Percentiles rank a stretch among this genome's conserved stretches.
These are phyloP conservation scores for Aspergillus cristatus DNA, from an alignment of 495 filamentous ascomycete species.

Conservation along the genomic window DNA sequence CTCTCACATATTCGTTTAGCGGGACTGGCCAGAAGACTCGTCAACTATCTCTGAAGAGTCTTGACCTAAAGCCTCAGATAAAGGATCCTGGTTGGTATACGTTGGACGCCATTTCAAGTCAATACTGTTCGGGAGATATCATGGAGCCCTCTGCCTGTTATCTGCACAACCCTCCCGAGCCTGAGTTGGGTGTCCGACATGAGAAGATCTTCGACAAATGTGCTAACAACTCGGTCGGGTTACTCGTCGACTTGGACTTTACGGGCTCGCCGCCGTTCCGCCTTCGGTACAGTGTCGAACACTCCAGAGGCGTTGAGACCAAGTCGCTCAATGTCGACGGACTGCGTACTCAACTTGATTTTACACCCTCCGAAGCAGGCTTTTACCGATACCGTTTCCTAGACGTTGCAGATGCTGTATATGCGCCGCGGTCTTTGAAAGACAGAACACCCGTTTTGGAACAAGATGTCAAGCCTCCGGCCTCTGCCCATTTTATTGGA, in stretches of 20 bases:
- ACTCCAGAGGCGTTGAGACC: conserved; percentile 44
- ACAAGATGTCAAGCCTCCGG: conserved; percentile 87
- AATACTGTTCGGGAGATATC: conserved; percentile 77
- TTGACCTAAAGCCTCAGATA: conserved; percentile 42
- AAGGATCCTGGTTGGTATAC: conserved; percentile 78
- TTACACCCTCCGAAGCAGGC: conserved; percentile 74
- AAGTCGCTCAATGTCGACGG: conserved; percentile 47
- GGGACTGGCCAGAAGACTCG: conserved; percentile 50
- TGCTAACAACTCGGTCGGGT: conserved; percentile 82
- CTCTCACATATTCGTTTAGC: conserved; percentile 45
- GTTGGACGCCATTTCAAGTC: conserved; percentile 63
- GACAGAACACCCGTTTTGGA: conserved; percentile 54
- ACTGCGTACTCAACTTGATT: conserved; percentile 67
- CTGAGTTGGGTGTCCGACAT: conserved; percentile 57
- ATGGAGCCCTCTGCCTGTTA: conserved; percentile 87
- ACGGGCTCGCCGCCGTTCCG: conserved; percentile 84
- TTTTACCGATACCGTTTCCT: conserved; percentile 80
- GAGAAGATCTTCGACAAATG: conserved; percentile 90
- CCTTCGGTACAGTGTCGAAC: conserved; percentile 60
- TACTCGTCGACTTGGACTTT: conserved; percentile 77
- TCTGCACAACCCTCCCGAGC: conserved; percentile 82
- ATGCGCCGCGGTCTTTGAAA: conserved; percentile 43
- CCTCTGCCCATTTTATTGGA: conserved; percentile 63
- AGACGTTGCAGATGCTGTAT: conserved; percentile 70
- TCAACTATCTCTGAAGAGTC: conserved; percentile 20